Conservation (phyloP, 2,329 filamentous ascomycete species). For the Dactylellina leptospora region DNA sequence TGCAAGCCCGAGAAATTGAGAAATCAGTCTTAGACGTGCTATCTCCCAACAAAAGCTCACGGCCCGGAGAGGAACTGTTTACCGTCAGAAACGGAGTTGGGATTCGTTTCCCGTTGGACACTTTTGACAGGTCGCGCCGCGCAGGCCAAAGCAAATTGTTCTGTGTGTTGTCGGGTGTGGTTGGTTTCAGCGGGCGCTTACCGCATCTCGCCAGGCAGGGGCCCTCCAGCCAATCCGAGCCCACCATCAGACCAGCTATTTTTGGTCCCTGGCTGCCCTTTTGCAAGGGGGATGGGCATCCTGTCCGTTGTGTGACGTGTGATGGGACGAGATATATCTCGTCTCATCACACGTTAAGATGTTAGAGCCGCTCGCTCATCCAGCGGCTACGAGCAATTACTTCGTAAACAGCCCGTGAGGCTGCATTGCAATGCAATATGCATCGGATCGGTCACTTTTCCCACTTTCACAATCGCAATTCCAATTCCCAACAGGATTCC, state of each 20-base stretch:
- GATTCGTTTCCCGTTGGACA: slow-evolving; percentile 40
- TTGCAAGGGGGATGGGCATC: neutral
- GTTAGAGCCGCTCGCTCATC: no score
- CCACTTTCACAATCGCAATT: no score
- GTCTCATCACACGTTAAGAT: no score
- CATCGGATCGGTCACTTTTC: no score
- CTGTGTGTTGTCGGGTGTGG: slow-evolving; percentile 12
- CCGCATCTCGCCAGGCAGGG: slow-evolving; percentile 7
- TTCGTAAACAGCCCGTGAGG: no score
- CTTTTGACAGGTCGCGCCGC: neutral
- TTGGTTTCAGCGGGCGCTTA: slow-evolving; percentile 27
- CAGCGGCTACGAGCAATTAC: no score
- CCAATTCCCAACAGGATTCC: no score
- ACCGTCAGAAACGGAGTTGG: slow-evolving; percentile 16
- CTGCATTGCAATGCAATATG: no score
- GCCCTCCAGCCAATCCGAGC: slow-evolving; percentile 23
- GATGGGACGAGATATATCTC: no score
- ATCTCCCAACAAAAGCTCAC: slow-evolving; percentile 6
- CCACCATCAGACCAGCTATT: slow-evolving; percentile 24
- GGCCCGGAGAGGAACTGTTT: slow-evolving; percentile 4
- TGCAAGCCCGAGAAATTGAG: neutral
- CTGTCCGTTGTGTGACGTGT: neutral
- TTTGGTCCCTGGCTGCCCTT: slow-evolving; percentile 29
- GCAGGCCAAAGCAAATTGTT: neutral
- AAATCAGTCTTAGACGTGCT: neutral